Evolutionary conservation across 2,329 filamentous ascomycete genomes (phyloP).

Genomic region (Alternaria metachromatica): DNA sequence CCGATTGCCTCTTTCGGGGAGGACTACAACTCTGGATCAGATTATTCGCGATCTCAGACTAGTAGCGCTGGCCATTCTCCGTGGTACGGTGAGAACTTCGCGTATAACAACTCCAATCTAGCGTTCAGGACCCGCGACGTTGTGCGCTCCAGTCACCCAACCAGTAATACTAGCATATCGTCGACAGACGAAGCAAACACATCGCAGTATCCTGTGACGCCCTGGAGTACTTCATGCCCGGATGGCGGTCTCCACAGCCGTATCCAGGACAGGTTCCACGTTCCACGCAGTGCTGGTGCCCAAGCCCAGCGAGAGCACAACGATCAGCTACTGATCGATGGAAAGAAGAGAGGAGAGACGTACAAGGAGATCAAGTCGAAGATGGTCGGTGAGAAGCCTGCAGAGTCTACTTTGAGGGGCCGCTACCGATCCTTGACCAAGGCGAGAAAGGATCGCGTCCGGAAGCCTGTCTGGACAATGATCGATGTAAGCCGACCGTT

Average conservation of each 20-base stretch:
- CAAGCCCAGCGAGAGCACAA: constrained; percentile 28
- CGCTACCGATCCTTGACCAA: constrained; percentile 71
- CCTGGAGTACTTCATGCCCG: background rate
- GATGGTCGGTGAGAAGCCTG: constrained; percentile 65
- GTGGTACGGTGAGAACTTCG: constrained; percentile 14
- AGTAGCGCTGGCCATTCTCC: constrained; percentile 8
- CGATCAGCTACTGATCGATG: constrained; percentile 56
- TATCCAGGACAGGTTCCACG: constrained; percentile 4
- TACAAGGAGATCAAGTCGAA: constrained; percentile 68
- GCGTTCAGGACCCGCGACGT: background rate
- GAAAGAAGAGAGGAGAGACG: constrained; percentile 63
- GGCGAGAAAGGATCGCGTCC: constrained; percentile 64
- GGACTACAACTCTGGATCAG: constrained; percentile 2
- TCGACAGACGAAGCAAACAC: background rate
- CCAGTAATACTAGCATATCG: background rate
- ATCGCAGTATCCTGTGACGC: background rate
- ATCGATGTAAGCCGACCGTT: constrained; percentile 65
- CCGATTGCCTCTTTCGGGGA: background rate
- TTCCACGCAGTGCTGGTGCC: background rate
- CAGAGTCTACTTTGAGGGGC: constrained; percentile 76
- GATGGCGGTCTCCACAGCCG: background rate
- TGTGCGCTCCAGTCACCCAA: background rate
- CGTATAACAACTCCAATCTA: background rate
- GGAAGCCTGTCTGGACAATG: constrained; percentile 69
- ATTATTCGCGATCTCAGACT: constrained; percentile 14